phyloP scores from a whole-genome alignment of 257 asterid genomes.

The Handroanthus guayacan region DNA sequence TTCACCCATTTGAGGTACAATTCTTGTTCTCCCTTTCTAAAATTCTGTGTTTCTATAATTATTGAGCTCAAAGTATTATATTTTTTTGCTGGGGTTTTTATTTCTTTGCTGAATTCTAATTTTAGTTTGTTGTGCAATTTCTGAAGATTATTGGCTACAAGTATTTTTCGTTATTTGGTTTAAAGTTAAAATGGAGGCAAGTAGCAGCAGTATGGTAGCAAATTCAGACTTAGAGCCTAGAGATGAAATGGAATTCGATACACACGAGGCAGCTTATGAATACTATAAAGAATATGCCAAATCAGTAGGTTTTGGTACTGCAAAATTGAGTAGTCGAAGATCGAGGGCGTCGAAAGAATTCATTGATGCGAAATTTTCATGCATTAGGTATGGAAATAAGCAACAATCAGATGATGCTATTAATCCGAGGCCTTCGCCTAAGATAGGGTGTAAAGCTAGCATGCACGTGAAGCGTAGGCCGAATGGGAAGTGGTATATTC shows the following conservation, averaged over 20 bases:
- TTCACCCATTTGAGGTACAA: constrained; percentile 41
- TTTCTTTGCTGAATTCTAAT: constrained; percentile 20
- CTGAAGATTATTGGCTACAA: constrained; percentile 21
- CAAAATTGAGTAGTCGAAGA: constrained; percentile 92
- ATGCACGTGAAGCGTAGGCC: constrained; percentile 88
- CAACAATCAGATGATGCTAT: constrained; percentile 94
- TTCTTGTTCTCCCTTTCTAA: neutral
- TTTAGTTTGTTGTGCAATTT: constrained; percentile 31
- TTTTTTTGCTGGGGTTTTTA: constrained; percentile 24
- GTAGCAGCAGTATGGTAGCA: constrained; percentile 38
- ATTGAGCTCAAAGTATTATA: neutral
- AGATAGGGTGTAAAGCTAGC: constrained; percentile 93
- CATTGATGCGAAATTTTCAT: constrained; percentile 93
- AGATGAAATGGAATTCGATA: constrained; percentile 79
- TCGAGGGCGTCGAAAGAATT: constrained; percentile 92
- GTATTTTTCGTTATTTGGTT: constrained; percentile 11
- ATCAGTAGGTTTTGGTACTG: constrained; percentile 91
- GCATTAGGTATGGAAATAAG: constrained; percentile 94
- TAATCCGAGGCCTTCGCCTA: constrained; percentile 95
- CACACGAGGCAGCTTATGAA: constrained; percentile 85
- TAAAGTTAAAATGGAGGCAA: constrained; percentile 60
- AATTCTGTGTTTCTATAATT: neutral
- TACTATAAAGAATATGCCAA: constrained; percentile 84
- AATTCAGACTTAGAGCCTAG: constrained; percentile 60
- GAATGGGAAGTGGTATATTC: constrained; percentile 81